Base-by-base conservation (phyloP, 495 filamentous ascomycete species). In the Xanthoparmelia taractica region DNA sequence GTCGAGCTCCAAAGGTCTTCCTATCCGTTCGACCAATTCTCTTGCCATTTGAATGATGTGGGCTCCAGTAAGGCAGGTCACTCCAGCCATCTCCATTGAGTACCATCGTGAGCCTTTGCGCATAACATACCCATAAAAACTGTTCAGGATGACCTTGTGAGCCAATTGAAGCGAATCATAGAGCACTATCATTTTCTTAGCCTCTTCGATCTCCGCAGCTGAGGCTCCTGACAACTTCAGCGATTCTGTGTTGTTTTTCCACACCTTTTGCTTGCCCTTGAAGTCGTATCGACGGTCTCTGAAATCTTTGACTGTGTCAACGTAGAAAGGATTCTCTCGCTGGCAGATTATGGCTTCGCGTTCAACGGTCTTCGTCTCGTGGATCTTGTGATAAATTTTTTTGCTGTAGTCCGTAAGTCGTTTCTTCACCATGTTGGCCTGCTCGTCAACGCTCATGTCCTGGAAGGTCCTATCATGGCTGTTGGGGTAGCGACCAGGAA, bases 51-150 rank as follows among this genome's bases (percentile, higher is more conserved):
- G 94, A 72, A 99, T 99, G 72, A 99, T 99, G 61, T 86, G 91
- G 20, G 94, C 94, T 61, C 94, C 94, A 1, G 94, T 99, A 63
- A 99, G 75, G 78, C 94, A 99, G 36, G 94, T 99, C 25, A 99
- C 95, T 70, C 94, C 94, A 17, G 94, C 94, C 94, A 99, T 99
- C 73, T 97, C 94, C 90, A 99, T 89, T 43, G 95, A 97, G 72
- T 97, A 99, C 94, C 94, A 99, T 57, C 94, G 82, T 47, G 93
- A 97, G 8, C 94, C 94, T 73, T 99, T 99, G 75, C 94, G 81
- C 94, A 99, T 99, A 66, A 97, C 94, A 72, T 99, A 99, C 59
- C 94, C 94, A 68, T 99, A 99, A 78, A 99, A 99, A 70, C 89
- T 94, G 80, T 99, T 99, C 59, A 99, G 74, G 79, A 99, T 99